Conservation (phyloP, 1,139 yeast species). For the Nakaseomyces glabratus region DNA sequence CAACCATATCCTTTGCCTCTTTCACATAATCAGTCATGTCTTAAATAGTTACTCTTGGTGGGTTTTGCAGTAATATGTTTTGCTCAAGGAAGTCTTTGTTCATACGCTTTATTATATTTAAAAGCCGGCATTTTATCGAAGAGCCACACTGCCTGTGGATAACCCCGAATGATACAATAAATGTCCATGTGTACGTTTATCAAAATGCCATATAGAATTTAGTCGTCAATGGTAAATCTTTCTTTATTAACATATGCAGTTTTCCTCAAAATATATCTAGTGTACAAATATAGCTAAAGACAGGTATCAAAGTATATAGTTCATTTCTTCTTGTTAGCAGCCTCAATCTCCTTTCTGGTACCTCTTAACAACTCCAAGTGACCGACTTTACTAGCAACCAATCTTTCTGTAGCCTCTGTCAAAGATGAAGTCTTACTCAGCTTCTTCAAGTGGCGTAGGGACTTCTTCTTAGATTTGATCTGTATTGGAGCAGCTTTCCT, state of each 20-base stretch:
- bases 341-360: conserved; percentile 72
- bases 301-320: background rate
- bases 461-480: conserved; percentile 51
- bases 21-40: background rate
- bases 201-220: no score
- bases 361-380: conserved; percentile 89
- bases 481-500: conserved; percentile 69
- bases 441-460: conserved; percentile 46
- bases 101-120: no score
- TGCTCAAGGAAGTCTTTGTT: no score
- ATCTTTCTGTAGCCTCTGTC: conserved; percentile 67
- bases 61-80: no score
- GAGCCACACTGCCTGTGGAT: no score
- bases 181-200: no score
- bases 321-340: conserved; percentile 33
- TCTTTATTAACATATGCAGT: no score
- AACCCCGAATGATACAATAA: no score
- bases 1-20: conserved; percentile 41
- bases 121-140: no score
- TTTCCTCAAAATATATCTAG: no score
- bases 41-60: no score
- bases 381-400: conserved; percentile 87
- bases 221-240: no score
- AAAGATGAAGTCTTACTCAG: conserved; percentile 55
- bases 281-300: background rate